Percentiles rank a stretch among this genome's conserved stretches.
phyloP scores from a whole-genome alignment of 139 green algal genomes.

The Nannochloris sp. region DNA sequence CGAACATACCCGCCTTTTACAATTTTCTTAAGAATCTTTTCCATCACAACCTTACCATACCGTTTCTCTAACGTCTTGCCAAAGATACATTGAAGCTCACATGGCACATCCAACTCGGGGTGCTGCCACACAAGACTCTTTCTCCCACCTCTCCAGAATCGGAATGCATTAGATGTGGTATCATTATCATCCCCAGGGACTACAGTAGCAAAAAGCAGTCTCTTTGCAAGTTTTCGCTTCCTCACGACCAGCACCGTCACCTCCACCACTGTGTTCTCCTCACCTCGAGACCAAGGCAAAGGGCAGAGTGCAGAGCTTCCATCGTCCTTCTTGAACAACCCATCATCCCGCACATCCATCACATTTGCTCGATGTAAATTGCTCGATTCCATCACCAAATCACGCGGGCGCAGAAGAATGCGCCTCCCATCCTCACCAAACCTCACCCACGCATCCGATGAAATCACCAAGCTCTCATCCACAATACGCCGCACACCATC shows the following conservation, averaged over 20 bases:
- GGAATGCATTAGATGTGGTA: not conserved
- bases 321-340: not conserved
- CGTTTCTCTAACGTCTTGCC: conserved; percentile 14
- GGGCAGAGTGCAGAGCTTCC: not conserved
- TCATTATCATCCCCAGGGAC: not conserved
- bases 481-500: too few species aligned
- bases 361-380: too few species aligned
- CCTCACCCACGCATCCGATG: too few species aligned
- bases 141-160: not conserved
- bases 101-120: conserved; percentile 5
- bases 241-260: not conserved
- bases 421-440: too few species aligned
- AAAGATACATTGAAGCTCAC: conserved; percentile 28
- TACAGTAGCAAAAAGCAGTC: not conserved
- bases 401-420: too few species aligned
- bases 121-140: conserved; percentile 17
- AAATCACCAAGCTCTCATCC: too few species aligned
- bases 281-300: not conserved
- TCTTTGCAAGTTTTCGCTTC: not conserved
- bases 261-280: not conserved
- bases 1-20: conserved; percentile 9
- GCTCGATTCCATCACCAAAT: too few species aligned
- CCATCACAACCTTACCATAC: conserved; percentile 8
- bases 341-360: too few species aligned
- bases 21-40: conserved; percentile 11